These are phyloP conservation scores for Fusarium sp. DNA, from an alignment of 2,329 filamentous ascomycete genomes.

Conservation along the genomic window DNA sequence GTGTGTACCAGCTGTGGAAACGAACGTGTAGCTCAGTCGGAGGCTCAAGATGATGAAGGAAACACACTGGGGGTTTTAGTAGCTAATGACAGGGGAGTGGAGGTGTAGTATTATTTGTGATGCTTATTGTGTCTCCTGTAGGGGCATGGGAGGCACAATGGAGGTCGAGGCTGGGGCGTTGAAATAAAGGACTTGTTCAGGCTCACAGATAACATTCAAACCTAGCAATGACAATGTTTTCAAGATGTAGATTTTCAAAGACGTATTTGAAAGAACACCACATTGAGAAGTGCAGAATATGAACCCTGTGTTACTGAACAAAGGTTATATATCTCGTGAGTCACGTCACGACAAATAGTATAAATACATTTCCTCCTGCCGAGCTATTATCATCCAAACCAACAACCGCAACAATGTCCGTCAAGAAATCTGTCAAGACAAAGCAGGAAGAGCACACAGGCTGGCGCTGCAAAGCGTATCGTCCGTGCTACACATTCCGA, in stretches of 20 bases:
- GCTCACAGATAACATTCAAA: too few species aligned
- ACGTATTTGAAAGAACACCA: too few species aligned
- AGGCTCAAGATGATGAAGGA: neutral
- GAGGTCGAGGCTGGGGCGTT: too few species aligned
- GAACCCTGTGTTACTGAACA: neutral
- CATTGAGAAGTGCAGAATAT: neutral
- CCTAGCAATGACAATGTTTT: too few species aligned
- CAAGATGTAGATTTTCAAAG: too few species aligned
- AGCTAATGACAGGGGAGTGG: neutral
- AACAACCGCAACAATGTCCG: neutral
- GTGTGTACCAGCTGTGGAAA: neutral
- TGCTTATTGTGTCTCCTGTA: too few species aligned
- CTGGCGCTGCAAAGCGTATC: neutral
- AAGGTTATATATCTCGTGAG: neutral
- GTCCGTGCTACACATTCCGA: neutral
- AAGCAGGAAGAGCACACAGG: neutral
- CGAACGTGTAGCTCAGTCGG: fast-evolving
- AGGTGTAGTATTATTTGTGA: neutral
- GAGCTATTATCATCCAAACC: too few species aligned
- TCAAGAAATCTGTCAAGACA: neutral
- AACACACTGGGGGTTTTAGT: neutral
- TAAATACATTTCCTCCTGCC: neutral
- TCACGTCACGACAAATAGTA: neutral
- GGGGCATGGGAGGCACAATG: too few species aligned
- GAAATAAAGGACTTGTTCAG: too few species aligned